Evolutionary conservation across 73 alveolate genomes (phyloP).

Genomic region (Tetrahymena malaccensis): DNA sequence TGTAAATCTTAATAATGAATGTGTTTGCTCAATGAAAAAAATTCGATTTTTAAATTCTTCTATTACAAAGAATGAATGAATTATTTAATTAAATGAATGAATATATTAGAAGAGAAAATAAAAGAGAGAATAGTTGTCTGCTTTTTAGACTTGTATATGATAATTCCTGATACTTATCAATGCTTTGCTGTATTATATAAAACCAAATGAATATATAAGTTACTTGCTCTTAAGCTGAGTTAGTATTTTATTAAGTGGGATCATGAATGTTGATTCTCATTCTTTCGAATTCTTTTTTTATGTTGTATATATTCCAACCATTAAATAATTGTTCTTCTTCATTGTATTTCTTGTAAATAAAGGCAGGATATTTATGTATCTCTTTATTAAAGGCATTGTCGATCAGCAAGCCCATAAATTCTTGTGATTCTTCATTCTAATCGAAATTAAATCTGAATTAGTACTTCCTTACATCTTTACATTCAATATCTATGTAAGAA

Average conservation of each 20-base stretch:
- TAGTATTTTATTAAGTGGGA: not conserved
- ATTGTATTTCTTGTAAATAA: not conserved
- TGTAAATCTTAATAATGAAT: no score
- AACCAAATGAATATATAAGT: not conserved
- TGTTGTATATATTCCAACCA: constrained; percentile 29
- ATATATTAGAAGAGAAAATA: not conserved
- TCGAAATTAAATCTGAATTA: constrained; percentile 6
- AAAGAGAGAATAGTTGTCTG: not conserved
- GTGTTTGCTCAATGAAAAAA: not conserved
- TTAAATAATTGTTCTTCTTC: not conserved
- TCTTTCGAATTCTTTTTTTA: constrained; percentile 22
- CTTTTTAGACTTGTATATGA: not conserved
- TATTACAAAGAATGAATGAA: not conserved
- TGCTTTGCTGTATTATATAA: not conserved
- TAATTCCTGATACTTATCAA: no score
- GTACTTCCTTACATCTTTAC: constrained; percentile 30
- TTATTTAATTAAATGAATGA: no score
- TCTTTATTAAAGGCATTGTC: constrained; percentile 19
- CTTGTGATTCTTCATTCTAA: not conserved
- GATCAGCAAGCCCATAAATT: not conserved
- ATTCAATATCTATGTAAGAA: not conserved
- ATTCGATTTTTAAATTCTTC: not conserved
- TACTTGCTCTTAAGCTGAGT: not conserved
- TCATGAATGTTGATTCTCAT: not conserved
- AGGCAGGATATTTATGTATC: constrained; percentile 5